Evolutionary conservation across 202 grass and related monocot species (phyloP).

Genomic region (Brachypodium distachyon): DNA sequence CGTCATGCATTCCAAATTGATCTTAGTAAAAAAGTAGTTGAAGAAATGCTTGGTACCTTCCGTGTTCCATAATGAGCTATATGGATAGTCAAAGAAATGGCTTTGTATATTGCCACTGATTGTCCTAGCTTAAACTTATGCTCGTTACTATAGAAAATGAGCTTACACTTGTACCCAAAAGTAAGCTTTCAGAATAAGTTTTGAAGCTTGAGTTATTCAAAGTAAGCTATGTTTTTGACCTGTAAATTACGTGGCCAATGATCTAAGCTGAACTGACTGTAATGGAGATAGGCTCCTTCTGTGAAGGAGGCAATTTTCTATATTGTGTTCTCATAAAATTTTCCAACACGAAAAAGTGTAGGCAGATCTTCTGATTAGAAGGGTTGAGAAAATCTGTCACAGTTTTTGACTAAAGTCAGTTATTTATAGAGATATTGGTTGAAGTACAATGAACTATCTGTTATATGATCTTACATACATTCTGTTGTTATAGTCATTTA

Average conservation of each 20-base stretch:
- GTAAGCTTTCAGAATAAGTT: background rate
- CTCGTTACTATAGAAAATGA: background rate
- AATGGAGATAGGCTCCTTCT: background rate
- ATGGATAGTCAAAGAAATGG: background rate
- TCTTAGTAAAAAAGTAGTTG: background rate
- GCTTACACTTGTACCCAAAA: background rate
- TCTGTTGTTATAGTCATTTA: background rate
- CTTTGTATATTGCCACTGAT: background rate
- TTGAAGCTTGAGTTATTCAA: background rate
- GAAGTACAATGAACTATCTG: background rate
- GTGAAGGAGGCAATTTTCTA: background rate
- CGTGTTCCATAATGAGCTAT: background rate
- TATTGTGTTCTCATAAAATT: background rate
- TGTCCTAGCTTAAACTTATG: background rate
- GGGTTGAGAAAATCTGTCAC: background rate
- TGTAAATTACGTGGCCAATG: background rate
- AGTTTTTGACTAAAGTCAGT: background rate
- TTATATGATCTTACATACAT: background rate
- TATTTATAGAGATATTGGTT: background rate
- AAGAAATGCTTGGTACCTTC: background rate
- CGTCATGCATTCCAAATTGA: too few relatives aligned
- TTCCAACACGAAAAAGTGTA: background rate
- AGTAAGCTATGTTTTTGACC: background rate
- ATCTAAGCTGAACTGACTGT: background rate
- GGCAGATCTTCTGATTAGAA: background rate